Base-by-base conservation (phyloP, 225 moss, liverwort and hornwort species). In the Neckera pumila region DNA sequence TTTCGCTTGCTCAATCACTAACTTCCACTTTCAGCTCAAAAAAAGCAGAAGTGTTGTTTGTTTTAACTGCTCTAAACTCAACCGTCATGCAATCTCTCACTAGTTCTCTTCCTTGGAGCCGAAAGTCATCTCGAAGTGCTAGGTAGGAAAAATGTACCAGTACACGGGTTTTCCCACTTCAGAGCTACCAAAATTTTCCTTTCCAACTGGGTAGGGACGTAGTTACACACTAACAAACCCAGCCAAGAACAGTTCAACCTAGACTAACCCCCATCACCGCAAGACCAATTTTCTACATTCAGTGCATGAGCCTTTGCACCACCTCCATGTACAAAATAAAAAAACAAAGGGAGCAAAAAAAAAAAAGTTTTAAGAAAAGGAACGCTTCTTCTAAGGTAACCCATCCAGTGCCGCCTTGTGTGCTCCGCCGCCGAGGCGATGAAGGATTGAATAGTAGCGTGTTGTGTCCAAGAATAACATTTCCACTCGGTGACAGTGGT, bases 81-180 rank as follows among this genome's bases (percentile, higher is more conserved):
- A 84, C 76, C 92, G 90, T 90, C 92, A 90, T 92, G 43, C 40
- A 45, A 47, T 84, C 89, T 88, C 89, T 92, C 65, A 58, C 81
- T 73, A 58, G 79, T 76, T 54, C 76, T 53, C 76, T 76, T 53
- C 76, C 76, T 53, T 76, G 22, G 34, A 34, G 53, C 34, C 76
- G 23, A 76, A 54, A 76, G 76, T 54, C 36, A 30, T 76, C 76
- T 76, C 76, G 53, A 76, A 76, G 53, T 76, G 54, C 53, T 53
- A 54, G 36, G 36, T 54, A 76, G 76, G 76, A 76, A 76, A 76
- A 76, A 76, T 53, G 54, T 76, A 36, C 76, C 36, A 36, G 36
- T 23, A 36, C 53, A 53, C 22, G 76, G 76, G 36, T 53, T 76
- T 76, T 53, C 53, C 76, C 76, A 76, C 53, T 34, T 36, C 76